Conservation (phyloP, 208 protist species). For the Naegleria fowleri region DNA sequence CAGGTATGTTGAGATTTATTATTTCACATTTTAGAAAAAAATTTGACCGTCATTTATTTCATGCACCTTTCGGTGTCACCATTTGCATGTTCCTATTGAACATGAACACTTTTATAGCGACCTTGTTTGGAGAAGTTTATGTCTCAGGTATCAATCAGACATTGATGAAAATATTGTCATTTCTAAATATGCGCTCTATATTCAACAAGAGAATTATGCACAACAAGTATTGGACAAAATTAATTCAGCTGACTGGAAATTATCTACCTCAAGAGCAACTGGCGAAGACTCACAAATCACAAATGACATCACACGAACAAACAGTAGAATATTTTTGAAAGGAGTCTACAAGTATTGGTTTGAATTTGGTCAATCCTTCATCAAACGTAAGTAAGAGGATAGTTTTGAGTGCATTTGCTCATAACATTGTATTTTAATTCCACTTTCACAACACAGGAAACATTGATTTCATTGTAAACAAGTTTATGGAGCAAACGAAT, state of each 20-base stretch:
- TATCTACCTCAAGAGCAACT: background rate
- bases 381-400: background rate
- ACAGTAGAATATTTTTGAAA: background rate
- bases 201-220: background rate
- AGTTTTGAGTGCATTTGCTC: no score
- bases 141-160: background rate
- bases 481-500: background rate
- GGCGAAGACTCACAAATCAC: background rate
- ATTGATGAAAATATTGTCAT: background rate
- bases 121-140: constrained; percentile 6
- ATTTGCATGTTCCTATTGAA: no score
- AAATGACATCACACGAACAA: background rate
- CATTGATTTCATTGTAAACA: background rate
- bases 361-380: background rate
- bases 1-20: background rate
- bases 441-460: background rate
- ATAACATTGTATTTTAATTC: no score
- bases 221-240: background rate
- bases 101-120: no score
- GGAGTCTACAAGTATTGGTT: constrained; percentile 10
- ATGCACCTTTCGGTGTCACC: no score
- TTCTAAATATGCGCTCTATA: background rate
- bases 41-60: no score
- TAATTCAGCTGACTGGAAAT: background rate
- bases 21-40: no score